These are phyloP conservation scores for Fusarium citri DNA, from an alignment of 2,329 filamentous ascomycete genomes.

Conservation along the genomic window DNA sequence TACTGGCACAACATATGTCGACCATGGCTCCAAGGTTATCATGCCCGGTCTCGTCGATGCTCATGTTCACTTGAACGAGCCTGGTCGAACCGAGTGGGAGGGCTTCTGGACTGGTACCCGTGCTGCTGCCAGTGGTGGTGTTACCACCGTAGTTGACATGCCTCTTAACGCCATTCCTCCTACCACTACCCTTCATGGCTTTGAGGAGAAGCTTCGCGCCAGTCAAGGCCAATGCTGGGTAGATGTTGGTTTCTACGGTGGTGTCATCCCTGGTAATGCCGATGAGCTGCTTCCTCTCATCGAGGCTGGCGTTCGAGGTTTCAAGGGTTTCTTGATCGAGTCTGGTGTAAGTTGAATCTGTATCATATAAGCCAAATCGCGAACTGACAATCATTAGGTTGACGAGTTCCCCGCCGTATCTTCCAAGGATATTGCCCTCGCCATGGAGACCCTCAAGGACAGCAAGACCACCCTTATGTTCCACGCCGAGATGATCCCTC, in stretches of 20 bases:
- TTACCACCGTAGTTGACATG: conserved; percentile 98
- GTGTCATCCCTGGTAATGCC: conserved; percentile 90
- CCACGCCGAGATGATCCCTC: conserved; percentile 98
- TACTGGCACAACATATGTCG: conserved; percentile 75
- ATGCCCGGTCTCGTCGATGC: conserved; percentile 95
- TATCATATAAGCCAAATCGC: neutral
- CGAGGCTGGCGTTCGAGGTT: conserved; percentile 87
- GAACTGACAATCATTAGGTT: conserved; percentile 65
- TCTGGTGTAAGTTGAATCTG: conserved; percentile 78
- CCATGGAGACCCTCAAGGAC: conserved; percentile 83
- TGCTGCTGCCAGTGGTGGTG: conserved; percentile 93
- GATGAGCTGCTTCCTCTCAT: conserved; percentile 83
- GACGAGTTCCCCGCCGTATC: conserved; percentile 97
- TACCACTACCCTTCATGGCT: conserved; percentile 85
- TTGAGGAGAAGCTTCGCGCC: conserved; percentile 87
- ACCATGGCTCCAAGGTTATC: conserved; percentile 87
- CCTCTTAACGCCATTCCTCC: conserved; percentile 96
- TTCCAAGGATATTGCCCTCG: conserved; percentile 79
- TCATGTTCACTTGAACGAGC: conserved; percentile 97
- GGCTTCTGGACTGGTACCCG: conserved; percentile 95
- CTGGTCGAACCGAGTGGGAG: conserved; percentile 97
- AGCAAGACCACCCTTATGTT: conserved; percentile 96
- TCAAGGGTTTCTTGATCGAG: conserved; percentile 98
- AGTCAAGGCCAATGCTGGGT: conserved; percentile 94
- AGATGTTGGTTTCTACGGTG: conserved; percentile 98